A percentile compares a stretch with the other conserved stretches of the same genome.
Conservation (phyloP, 1,284 basidiomycete species). For the Ceratobasidium papillatum region DNA sequence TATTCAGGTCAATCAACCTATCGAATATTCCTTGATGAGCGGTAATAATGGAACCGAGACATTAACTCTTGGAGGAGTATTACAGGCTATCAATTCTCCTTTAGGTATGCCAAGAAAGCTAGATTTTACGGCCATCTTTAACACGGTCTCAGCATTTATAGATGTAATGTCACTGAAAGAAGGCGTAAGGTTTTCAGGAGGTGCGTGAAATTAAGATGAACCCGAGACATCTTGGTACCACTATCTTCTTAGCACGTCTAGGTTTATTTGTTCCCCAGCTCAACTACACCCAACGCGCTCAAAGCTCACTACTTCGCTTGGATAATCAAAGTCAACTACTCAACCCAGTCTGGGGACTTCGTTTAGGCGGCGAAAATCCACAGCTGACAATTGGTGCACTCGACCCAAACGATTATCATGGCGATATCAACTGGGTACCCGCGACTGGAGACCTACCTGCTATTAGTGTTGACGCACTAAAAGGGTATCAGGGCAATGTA, state of each 20-base stretch:
- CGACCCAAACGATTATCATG: constrained; percentile 7
- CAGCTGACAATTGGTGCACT: constrained; percentile 9
- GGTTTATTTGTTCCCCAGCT: neutral
- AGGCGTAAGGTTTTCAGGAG: neutral
- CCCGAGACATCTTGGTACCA: neutral
- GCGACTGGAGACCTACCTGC: neutral
- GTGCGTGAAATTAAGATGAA: neutral
- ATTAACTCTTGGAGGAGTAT: neutral
- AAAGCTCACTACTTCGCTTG: neutral
- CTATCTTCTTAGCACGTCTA: neutral
- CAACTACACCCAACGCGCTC: neutral
- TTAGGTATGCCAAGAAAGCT: neutral
- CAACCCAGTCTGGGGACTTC: constrained; percentile 14
- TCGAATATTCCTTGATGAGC: neutral
- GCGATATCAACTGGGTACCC: constrained; percentile 20
- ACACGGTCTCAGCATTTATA: too few species aligned
- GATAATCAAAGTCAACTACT: neutral
- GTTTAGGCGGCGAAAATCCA: neutral
- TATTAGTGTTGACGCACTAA: neutral
- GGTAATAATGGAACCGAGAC: neutral
- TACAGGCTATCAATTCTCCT: neutral
- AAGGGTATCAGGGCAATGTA: neutral
- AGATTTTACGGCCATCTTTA: too few species aligned
- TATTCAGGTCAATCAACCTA: neutral
- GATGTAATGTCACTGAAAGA: too few species aligned